phyloP scores from a whole-genome alignment of 345 rosid species.

The Citrus glauca region DNA sequence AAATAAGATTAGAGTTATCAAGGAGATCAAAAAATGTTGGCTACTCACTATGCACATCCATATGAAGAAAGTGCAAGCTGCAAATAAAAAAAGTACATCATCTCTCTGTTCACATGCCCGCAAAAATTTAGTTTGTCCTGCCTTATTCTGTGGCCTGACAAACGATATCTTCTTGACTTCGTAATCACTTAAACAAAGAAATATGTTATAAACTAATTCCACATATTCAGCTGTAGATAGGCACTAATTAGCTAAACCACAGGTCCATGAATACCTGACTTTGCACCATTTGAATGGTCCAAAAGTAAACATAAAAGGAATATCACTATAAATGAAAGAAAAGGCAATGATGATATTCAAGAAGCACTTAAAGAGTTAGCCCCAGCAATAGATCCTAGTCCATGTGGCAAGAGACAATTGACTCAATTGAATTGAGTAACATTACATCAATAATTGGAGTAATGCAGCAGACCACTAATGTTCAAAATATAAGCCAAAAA shows the following conservation, averaged over 20 bases:
- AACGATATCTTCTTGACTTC: slow-evolving; percentile 14
- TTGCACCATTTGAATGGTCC: not conserved
- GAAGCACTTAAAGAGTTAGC: not conserved
- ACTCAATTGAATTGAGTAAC: no score
- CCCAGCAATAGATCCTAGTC: not conserved
- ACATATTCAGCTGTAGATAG: not conserved
- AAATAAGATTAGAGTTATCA: not conserved
- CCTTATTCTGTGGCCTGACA: not conserved
- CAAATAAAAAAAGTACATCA: not conserved
- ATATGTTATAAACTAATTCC: not conserved
- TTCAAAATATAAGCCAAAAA: slow-evolving; percentile 14
- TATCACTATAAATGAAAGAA: no score
- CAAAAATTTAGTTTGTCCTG: slow-evolving; percentile 4
- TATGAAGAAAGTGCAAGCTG: slow-evolving; percentile 10
- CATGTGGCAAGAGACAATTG: not conserved
- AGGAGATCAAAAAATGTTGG: not conserved
- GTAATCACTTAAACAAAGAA: slow-evolving; percentile 2
- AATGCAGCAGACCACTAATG: not conserved
- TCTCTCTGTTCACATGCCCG: slow-evolving; percentile 1
- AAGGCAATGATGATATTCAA: not conserved
- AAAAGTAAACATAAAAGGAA: not conserved
- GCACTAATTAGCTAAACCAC: not conserved
- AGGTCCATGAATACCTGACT: not conserved
- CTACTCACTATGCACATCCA: not conserved
- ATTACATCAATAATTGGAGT: slow-evolving; percentile 23